Evolutionary conservation across 2,329 filamentous ascomycete species (phyloP).

Genomic region (Scedosporium boydii): DNA sequence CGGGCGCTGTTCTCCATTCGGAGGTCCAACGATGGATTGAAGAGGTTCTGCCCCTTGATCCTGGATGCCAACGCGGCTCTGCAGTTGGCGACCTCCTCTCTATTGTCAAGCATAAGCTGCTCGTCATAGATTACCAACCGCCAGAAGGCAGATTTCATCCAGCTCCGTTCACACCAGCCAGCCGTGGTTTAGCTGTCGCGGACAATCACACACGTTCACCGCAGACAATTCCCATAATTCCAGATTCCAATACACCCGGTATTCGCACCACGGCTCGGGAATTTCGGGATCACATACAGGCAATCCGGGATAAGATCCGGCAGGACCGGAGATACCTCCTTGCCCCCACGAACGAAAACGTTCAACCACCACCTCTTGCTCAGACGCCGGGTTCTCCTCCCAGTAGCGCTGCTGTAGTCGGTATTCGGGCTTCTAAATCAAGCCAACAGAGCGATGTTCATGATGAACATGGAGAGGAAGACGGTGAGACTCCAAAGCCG

Average conservation of each 20-base stretch:
- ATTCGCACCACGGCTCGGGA: neutral
- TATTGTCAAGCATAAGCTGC: neutral
- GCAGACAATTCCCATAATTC: neutral
- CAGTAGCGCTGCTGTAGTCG: no score
- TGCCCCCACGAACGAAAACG: neutral
- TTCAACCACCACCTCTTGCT: neutral
- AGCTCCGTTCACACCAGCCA: no score
- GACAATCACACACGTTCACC: no score
- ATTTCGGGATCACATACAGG: neutral
- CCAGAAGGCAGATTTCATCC: no score
- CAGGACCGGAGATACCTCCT: neutral
- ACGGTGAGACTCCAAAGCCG: no score
- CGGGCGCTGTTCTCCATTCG: neutral
- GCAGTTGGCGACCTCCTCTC: neutral
- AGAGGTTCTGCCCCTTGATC: neutral
- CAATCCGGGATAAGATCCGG: neutral
- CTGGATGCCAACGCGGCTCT: neutral
- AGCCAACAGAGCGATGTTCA: no score
- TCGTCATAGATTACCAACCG: neutral
- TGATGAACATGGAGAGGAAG: no score
- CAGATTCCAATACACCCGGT: no score
- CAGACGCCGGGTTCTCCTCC: no score
- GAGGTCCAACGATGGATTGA: neutral
- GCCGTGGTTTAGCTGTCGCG: no score
- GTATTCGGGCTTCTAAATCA: no score